These are phyloP conservation scores for Spergularia marina DNA, from an alignment of 148 eudicot genomes.

Conservation along the genomic window DNA sequence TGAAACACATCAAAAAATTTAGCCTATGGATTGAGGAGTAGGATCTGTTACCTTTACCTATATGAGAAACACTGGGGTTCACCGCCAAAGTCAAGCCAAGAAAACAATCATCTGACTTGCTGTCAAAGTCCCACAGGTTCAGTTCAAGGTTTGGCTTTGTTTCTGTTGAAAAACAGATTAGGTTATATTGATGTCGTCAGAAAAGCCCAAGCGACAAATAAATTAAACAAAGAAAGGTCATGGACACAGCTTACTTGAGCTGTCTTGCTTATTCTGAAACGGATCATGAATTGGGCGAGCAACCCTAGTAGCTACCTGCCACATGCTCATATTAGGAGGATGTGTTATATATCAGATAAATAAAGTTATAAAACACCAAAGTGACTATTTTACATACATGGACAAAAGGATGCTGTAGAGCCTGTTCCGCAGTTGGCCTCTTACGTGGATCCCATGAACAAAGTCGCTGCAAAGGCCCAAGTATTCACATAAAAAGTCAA, in stretches of 20 bases:
- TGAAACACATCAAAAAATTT: background rate
- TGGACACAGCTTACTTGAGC: slow-evolving; percentile 37
- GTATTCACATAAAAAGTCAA: slow-evolving; percentile 14
- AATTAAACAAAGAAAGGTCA: background rate
- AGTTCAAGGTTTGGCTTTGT: slow-evolving; percentile 80
- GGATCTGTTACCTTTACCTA: slow-evolving; percentile 63
- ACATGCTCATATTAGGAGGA: slow-evolving; percentile 30
- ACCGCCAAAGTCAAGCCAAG: slow-evolving; percentile 88
- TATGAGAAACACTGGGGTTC: slow-evolving; percentile 60
- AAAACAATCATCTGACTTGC: slow-evolving; percentile 73
- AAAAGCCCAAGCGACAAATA: background rate
- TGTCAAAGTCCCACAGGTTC: slow-evolving; percentile 80
- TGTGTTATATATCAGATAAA: slow-evolving; percentile 1
- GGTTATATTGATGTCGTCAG: slow-evolving; percentile 3
- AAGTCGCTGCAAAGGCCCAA: slow-evolving; percentile 47
- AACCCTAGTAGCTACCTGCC: slow-evolving; percentile 50
- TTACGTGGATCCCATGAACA: slow-evolving; percentile 86
- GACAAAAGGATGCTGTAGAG: slow-evolving; percentile 82
- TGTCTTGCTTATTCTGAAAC: slow-evolving; percentile 46
- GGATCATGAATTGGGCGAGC: slow-evolving; percentile 62
- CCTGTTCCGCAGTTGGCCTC: slow-evolving; percentile 90
- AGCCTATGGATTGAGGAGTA: slow-evolving; percentile 8
- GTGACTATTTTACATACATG: slow-evolving; percentile 44
- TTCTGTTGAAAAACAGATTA: slow-evolving; percentile 36
- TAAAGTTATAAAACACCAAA: slow-evolving; percentile 15